phyloP scores from a whole-genome alignment of 2,329 filamentous ascomycete species.

The Thelonectria discophora region DNA sequence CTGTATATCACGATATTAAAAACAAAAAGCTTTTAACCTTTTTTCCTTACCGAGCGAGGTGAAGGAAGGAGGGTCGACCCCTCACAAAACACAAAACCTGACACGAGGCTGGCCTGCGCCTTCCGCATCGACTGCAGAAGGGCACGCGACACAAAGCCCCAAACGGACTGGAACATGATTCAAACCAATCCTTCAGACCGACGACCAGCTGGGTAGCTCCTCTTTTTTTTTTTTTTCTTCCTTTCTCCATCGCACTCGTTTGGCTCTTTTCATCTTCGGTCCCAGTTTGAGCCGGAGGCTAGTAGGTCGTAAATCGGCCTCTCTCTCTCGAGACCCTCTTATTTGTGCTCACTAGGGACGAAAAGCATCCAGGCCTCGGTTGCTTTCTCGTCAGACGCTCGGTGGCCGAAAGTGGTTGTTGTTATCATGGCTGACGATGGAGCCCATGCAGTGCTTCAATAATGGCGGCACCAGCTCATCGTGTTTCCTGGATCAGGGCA shows the following conservation, averaged over 20 bases:
- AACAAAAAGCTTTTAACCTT: neutral
- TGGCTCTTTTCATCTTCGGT: neutral
- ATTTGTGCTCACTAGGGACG: neutral
- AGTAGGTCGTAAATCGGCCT: too few species aligned
- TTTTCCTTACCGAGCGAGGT: neutral
- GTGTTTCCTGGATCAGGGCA: neutral
- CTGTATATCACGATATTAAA: neutral
- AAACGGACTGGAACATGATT: neutral
- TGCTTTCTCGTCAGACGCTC: constrained; percentile 7
- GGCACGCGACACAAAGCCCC: neutral
- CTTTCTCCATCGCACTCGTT: neutral
- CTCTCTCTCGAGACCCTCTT: too few species aligned
- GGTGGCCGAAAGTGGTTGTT: constrained; percentile 15
- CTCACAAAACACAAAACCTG: neutral
- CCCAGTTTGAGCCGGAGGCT: too few species aligned
- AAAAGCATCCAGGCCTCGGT: neutral
- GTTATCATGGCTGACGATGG: constrained; percentile 6
- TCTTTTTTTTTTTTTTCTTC: neutral
- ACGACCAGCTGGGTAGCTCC: neutral
- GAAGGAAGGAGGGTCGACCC: too few species aligned
- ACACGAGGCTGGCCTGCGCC: neutral
- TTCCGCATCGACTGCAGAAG: neutral
- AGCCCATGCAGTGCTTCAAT: neutral
- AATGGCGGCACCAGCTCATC: neutral
- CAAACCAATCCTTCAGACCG: too few species aligned